Evolutionary conservation across 352 stramenopile genomes (phyloP).

Genomic region (Globisporangium megalacanthum): DNA sequence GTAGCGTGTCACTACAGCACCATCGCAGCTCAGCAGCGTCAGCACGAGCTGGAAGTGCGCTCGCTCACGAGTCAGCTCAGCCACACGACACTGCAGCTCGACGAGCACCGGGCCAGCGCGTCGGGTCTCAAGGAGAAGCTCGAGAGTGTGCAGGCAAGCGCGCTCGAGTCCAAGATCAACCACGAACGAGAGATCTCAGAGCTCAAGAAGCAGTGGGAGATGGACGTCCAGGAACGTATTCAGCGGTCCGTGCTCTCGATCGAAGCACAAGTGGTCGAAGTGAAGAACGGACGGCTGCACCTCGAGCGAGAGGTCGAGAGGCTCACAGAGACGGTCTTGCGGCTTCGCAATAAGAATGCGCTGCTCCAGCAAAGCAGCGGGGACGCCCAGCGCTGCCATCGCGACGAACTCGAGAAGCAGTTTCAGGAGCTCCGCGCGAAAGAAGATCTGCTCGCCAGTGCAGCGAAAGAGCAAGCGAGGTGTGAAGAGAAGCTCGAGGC

Average conservation of each 20-base stretch:
- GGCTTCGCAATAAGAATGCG: conserved; percentile 53
- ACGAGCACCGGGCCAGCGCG: conserved; percentile 25
- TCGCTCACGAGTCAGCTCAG: conserved; percentile 44
- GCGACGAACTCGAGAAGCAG: conserved; percentile 32
- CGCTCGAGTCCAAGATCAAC: conserved; percentile 42
- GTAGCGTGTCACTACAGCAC: conserved; percentile 32
- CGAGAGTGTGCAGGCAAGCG: conserved; percentile 37
- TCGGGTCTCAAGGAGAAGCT: conserved; percentile 32
- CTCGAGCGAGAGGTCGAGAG: conserved; percentile 65
- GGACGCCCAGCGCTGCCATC: conserved; percentile 22
- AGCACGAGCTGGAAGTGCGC: conserved; percentile 33
- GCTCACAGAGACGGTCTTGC: conserved; percentile 41
- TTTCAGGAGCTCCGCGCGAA: conserved; percentile 39
- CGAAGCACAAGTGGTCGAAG: conserved; percentile 56
- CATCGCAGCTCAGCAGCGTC: conserved; percentile 23
- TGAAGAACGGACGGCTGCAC: conserved; percentile 51
- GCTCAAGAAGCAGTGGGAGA: conserved; percentile 48
- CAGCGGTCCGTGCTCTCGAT: conserved; percentile 47
- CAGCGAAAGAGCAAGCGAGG: conserved; percentile 23
- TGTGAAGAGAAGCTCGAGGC: conserved; percentile 41
- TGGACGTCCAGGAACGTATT: conserved; percentile 44
- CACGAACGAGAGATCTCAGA: conserved; percentile 52
- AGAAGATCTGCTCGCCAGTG: conserved; percentile 15
- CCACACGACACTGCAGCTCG: conserved; percentile 27
- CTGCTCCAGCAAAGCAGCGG: conserved; percentile 41